Evolutionary conservation across 1,139 yeast genomes (phyloP).

Genomic region (Wickerhamiella pararugosa): DNA sequence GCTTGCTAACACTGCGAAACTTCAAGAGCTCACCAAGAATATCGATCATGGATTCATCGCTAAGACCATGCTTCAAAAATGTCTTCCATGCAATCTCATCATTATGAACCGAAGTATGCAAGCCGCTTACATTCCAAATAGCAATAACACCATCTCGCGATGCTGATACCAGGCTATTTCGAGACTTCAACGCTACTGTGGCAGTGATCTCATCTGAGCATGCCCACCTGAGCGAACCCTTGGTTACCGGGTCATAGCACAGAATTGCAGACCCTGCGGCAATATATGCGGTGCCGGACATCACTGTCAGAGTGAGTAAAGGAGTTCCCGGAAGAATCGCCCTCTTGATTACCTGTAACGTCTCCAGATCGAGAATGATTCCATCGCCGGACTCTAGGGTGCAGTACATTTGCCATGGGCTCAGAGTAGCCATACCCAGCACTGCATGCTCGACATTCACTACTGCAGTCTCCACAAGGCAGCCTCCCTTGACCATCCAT

Average conservation of each 20-base stretch:
- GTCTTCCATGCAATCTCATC: not conserved
- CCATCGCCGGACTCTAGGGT: conserved; percentile 14
- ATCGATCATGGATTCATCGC: conserved; percentile 48
- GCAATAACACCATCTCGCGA: conserved; percentile 46
- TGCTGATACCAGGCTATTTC: conserved; percentile 33
- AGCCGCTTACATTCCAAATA: conserved; percentile 36
- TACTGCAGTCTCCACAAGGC: conserved; percentile 17
- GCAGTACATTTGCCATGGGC: conserved; percentile 18
- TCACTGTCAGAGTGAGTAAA: conserved; percentile 14
- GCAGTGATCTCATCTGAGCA: conserved; percentile 23
- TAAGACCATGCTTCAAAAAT: conserved; percentile 13
- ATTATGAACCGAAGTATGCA: not conserved
- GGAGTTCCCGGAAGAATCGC: conserved; percentile 11
- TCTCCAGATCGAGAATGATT: conserved; percentile 15
- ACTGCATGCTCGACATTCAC: conserved; percentile 18
- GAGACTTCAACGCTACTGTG: conserved; percentile 6
- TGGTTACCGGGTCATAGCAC: conserved; percentile 12
- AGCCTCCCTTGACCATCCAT: conserved; percentile 37
- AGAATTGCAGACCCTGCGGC: conserved; percentile 1
- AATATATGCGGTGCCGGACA: conserved; percentile 8
- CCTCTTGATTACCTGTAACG: conserved; percentile 12
- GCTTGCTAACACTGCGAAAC: conserved; percentile 64
- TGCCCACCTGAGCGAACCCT: conserved; percentile 17
- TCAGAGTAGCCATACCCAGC: conserved; percentile 15
- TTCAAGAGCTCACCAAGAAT: conserved; percentile 49